Evolutionary conservation across 306 rosid genomes (phyloP), one percentile per base, ranked within the genome.

Genomic region (Inga oerstediana): DNA sequence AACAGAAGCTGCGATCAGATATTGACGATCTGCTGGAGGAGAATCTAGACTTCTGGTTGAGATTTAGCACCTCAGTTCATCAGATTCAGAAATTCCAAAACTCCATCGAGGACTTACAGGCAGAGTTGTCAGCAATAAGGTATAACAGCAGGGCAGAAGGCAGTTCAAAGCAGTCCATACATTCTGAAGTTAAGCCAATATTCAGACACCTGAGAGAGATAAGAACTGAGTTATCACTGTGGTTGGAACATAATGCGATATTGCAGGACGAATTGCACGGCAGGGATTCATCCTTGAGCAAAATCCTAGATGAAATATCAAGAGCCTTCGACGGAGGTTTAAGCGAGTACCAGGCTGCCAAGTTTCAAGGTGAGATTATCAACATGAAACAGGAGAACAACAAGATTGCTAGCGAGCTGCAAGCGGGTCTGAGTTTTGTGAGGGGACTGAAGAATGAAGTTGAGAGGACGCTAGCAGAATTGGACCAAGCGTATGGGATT

Each of bases 311-410:
- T 3, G 94, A 97, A 75, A 86, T 97, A 65, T 84, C 93, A 10
- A 89, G 86, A 64, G 82, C 92, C 30, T 86, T 84, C 7, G 54
- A 44, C 3, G 64, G 71, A 39, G 79, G 76, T 68, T 84, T 92
- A 69, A 85, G 91, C 30, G 84, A 75, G 30, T 94, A 92, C 71
- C 92, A 90, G 77, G 94, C 90, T 30, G 98, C 97, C 35, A 97
- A 92, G 87, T 92, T 97, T 72, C 99, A 91, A 65, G 99, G 99
- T 14, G 99, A 97, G 86, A 84, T 97, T 54, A 84, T 89, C 58
- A 97, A 94, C 88, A 91, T 97, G 99, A 97, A 88, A 71, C 95
- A 93, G 66, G 98, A 94, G 88, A 94, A 94, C 62, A 88, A 80
- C 35, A 94, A 90, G 88, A 87, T 94, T 64, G 86, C 90, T 5